phyloP scores from a whole-genome alignment of 176 grass and related monocot genomes.

The sorghum (Sorghum bicolor) region DNA sequence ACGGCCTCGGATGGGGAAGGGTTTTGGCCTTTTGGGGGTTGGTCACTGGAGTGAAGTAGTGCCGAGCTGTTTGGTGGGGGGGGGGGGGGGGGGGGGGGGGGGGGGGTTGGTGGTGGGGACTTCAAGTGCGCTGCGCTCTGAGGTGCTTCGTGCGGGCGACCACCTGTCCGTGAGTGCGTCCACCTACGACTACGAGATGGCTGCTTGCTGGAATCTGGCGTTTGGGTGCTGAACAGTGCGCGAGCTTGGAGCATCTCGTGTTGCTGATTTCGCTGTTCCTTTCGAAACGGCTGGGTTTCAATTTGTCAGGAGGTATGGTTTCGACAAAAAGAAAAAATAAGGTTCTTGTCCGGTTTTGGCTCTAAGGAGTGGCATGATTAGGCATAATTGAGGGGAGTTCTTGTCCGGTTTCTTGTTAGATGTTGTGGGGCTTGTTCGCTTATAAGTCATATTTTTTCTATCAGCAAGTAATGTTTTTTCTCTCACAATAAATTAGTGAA shows the following conservation, averaged over 20 bases:
- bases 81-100: not conserved
- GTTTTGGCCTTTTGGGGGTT: constrained; percentile 11
- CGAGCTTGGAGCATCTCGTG: not conserved
- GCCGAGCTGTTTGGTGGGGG: not conserved
- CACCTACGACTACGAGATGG: not conserved
- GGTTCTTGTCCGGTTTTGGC: not conserved
- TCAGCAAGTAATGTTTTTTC: no score
- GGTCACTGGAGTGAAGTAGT: not conserved
- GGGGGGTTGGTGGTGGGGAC: not conserved
- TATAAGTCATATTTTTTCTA: no score
- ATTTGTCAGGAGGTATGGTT: not conserved
- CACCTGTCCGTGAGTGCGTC: not conserved
- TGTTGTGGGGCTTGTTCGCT: no score
- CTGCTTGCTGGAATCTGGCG: not conserved
- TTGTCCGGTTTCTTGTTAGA: not conserved
- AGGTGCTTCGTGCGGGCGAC: not conserved
- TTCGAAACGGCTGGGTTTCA: constrained; percentile 1
- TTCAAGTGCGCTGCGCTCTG: not conserved
- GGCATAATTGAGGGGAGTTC: not conserved
- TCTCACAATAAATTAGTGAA: no score
- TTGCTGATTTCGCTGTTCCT: not conserved
- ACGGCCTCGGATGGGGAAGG: constrained; percentile 6
- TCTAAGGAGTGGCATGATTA: not conserved
- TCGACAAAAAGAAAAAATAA: not conserved
- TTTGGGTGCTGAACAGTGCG: not conserved